Evolutionary conservation across 148 eudicot species (phyloP).

Genomic region (Rhododendron williamsianum): DNA sequence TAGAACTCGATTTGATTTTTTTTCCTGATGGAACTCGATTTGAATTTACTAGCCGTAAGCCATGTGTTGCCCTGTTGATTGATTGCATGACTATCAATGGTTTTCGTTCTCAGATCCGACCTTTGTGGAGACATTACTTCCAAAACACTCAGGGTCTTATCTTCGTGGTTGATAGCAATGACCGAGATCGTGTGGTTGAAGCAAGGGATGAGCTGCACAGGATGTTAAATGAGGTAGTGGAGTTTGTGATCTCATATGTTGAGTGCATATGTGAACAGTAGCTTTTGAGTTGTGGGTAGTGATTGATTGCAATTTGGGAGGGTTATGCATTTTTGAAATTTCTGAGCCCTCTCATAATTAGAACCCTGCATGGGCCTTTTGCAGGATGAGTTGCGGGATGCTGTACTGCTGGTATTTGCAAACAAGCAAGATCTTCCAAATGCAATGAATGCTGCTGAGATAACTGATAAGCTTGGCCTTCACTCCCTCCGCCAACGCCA

Average conservation of each 20-base stretch:
- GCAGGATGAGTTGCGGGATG: slow-evolving; percentile 78
- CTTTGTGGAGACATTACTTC: slow-evolving; percentile 72
- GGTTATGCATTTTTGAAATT: not conserved
- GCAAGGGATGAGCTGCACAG: slow-evolving; percentile 76
- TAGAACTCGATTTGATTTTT: not conserved
- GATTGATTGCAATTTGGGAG: not conserved
- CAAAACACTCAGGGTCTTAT: slow-evolving; percentile 79
- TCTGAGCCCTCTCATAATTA: not conserved
- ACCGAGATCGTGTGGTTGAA: slow-evolving; percentile 69
- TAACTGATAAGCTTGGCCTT: slow-evolving; percentile 78
- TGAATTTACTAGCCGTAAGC: not conserved
- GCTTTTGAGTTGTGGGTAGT: not conserved
- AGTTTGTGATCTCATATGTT: not conserved
- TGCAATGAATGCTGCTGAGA: slow-evolving; percentile 82
- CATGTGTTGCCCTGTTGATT: not conserved
- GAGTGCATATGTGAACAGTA: not conserved
- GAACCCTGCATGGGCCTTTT: not conserved
- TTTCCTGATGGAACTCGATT: not conserved
- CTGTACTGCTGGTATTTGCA: slow-evolving; percentile 78
- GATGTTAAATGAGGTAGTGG: slow-evolving; percentile 65
- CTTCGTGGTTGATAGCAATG: slow-evolving; percentile 72
- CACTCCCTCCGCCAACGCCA: slow-evolving; percentile 77
- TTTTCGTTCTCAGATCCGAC: slow-evolving; percentile 45
- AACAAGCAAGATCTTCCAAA: slow-evolving; percentile 88
- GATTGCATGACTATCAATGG: not conserved